phyloP scores from a whole-genome alignment of 768 basidiomycete species.

The Sistotremastrum niveocremeum region DNA sequence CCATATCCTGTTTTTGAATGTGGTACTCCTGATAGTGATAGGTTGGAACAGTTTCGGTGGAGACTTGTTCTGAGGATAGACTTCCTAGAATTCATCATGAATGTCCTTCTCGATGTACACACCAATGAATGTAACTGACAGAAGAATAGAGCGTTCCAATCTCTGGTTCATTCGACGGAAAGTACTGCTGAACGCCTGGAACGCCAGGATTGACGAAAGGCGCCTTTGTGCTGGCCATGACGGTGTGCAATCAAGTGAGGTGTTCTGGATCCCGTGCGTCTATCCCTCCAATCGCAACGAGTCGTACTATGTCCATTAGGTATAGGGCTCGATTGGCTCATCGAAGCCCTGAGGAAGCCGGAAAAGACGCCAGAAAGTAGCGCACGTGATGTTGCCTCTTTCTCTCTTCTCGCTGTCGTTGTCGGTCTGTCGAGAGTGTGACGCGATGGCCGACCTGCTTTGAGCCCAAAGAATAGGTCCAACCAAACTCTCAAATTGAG shows the following conservation, averaged over 20 bases:
- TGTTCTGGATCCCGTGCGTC: neutral
- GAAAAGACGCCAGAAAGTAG: too few relatives aligned
- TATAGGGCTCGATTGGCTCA: too few relatives aligned
- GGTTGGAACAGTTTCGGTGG: conserved; percentile 54
- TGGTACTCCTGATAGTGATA: conserved; percentile 41
- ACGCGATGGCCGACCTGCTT: too few relatives aligned
- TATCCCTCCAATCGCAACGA: neutral
- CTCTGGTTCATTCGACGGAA: conserved; percentile 44
- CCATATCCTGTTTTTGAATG: conserved; percentile 66
- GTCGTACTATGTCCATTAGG: too few relatives aligned
- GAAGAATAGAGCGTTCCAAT: conserved; percentile 31
- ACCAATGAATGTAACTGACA: conserved; percentile 10
- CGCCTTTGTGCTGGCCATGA: neutral
- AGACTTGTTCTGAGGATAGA: conserved; percentile 33
- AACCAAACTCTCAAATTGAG: too few relatives aligned
- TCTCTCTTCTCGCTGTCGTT: too few relatives aligned
- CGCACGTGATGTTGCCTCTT: too few relatives aligned
- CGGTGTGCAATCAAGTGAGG: neutral
- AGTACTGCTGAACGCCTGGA: conserved; percentile 38
- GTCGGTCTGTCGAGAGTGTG: too few relatives aligned
- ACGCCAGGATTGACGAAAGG: conserved; percentile 32
- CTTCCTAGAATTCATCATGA: conserved; percentile 11
- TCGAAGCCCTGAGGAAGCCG: too few relatives aligned
- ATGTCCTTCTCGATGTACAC: conserved; percentile 1
- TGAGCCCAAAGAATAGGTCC: too few relatives aligned